A percentile compares a stretch with the other conserved stretches of the same genome.
Conservation (phyloP, 306 rosid species). For the Ziziphus jujuba region DNA sequence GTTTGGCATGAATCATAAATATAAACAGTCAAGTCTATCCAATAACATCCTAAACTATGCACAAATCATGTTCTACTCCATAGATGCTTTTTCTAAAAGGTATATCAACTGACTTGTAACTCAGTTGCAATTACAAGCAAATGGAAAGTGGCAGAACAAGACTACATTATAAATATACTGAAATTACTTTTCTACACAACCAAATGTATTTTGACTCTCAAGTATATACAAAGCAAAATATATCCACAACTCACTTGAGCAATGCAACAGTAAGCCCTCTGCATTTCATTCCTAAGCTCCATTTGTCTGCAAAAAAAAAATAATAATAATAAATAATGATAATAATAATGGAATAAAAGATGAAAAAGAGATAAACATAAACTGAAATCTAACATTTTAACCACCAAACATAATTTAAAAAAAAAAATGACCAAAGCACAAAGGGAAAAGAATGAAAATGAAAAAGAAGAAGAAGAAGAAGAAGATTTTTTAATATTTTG, state of each 20-base stretch:
- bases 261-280: constrained; percentile 23
- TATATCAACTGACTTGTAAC: too few species aligned
- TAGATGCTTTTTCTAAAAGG: too few species aligned
- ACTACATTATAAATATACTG: too few species aligned
- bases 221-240: not conserved
- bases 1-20: constrained; percentile 2
- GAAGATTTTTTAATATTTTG: too few species aligned
- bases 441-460: not conserved
- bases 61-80: too few species aligned
- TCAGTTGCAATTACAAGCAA: too few species aligned
- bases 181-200: too few species aligned
- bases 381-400: constrained; percentile 5
- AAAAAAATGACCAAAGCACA: not conserved
- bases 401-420: not conserved
- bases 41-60: not conserved
- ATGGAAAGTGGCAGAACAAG: too few species aligned
- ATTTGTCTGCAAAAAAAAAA: constrained; percentile 8
- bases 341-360: not conserved
- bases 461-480: too few species aligned
- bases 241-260: constrained; percentile 13
- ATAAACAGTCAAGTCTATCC: not conserved
- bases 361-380: not conserved
- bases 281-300: constrained; percentile 27
- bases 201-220: too few species aligned
- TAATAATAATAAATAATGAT: not conserved